These are phyloP conservation scores for Medicago truncatula DNA, from an alignment of 306 rosid genomes.

Conservation along the genomic window DNA sequence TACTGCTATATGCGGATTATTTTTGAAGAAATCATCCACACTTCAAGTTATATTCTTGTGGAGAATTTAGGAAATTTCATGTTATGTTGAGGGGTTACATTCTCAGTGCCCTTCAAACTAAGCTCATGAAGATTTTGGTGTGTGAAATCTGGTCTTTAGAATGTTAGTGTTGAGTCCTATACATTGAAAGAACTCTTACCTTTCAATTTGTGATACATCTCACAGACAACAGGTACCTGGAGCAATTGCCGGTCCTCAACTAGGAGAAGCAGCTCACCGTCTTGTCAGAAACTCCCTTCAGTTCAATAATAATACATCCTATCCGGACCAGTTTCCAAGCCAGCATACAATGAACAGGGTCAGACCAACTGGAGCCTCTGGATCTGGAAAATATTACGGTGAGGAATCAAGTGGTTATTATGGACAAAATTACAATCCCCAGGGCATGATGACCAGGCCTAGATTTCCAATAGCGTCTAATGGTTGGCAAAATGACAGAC, in stretches of 20 bases:
- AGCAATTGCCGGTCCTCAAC: conserved; percentile 78
- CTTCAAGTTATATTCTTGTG: conserved; percentile 3
- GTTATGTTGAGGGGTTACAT: not conserved
- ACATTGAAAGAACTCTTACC: conserved; percentile 29
- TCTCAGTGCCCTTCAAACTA: conserved; percentile 31
- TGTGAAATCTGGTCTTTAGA: conserved; percentile 34
- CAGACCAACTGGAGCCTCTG: conserved; percentile 70
- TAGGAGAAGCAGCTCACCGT: conserved; percentile 98
- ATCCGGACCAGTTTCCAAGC: conserved; percentile 65
- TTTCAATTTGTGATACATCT: conserved; percentile 37
- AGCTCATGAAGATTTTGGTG: conserved; percentile 24
- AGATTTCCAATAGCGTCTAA: conserved; percentile 62
- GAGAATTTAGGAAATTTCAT: conserved; percentile 17
- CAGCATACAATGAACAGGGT: conserved; percentile 55
- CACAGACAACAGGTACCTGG: conserved; percentile 84
- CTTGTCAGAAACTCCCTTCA: conserved; percentile 84
- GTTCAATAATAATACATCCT: conserved; percentile 53
- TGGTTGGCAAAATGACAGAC: conserved; percentile 67
- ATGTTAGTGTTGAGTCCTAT: not conserved
- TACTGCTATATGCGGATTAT: not conserved
- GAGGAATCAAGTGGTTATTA: conserved; percentile 61
- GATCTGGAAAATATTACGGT: conserved; percentile 68
- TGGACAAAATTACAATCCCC: conserved; percentile 63
- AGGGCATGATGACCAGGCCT: conserved; percentile 60
- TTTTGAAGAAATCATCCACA: conserved; percentile 21